A percentile compares a stretch with the other conserved stretches of the same genome.
These are phyloP conservation scores for Vararia minispora DNA, from an alignment of 768 basidiomycete genomes.

Conservation along the genomic window DNA sequence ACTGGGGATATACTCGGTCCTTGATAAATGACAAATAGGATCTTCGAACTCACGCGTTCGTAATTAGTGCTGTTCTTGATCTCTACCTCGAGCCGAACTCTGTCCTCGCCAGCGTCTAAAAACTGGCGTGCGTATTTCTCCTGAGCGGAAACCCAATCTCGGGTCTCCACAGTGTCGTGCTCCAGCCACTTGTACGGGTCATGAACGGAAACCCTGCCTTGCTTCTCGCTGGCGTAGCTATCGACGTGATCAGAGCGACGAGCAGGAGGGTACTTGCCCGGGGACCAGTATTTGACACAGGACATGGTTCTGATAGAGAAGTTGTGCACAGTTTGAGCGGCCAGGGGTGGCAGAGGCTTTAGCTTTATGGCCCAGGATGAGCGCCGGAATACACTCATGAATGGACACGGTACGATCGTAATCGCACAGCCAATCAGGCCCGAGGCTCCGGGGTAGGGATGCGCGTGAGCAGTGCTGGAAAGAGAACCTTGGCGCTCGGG, in stretches of 20 bases:
- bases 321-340: background rate
- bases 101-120: slow-evolving; percentile 53
- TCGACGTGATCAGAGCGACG: slow-evolving; percentile 59
- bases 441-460: too few species aligned
- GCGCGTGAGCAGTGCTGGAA: too few species aligned
- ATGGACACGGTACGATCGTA: too few species aligned
- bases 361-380: background rate
- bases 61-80: slow-evolving; percentile 47
- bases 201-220: slow-evolving; percentile 49
- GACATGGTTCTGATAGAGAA: slow-evolving; percentile 13
- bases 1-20: slow-evolving; percentile 27
- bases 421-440: too few species aligned
- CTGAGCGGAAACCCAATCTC: slow-evolving; percentile 53
- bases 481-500: too few species aligned
- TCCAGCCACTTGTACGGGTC: slow-evolving; percentile 78
- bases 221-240: slow-evolving; percentile 50
- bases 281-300: slow-evolving; percentile 37
- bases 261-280: slow-evolving; percentile 51
- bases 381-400: slow-evolving; percentile 1
- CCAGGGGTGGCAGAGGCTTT: background rate
- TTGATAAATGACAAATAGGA: background rate
- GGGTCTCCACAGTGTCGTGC: slow-evolving; percentile 47
- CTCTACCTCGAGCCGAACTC: slow-evolving; percentile 42
- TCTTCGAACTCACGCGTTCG: slow-evolving; percentile 9
- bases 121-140: slow-evolving; percentile 45